phyloP scores from a whole-genome alignment of 2,329 filamentous ascomycete species.

The Phaeosphaeriaceae sp. region DNA sequence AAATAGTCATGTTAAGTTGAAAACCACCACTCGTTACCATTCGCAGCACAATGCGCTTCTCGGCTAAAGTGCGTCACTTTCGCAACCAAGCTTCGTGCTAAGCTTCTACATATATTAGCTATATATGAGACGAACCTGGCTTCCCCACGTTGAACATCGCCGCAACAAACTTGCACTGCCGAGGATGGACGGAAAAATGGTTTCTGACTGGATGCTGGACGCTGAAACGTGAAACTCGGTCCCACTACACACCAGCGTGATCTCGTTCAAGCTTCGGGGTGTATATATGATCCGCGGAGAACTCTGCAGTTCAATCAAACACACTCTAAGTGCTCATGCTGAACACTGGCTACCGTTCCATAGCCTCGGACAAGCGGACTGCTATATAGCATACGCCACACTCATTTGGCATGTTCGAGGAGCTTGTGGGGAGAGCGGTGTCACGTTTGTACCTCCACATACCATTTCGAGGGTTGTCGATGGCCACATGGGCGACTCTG shows the following conservation, averaged over 20 bases:
- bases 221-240: too few relatives aligned
- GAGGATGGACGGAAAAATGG: too few relatives aligned
- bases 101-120: conserved; percentile 23
- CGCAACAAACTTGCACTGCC: neutral
- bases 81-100: conserved; percentile 35
- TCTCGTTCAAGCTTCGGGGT: too few relatives aligned
- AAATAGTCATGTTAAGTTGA: neutral
- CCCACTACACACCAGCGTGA: too few relatives aligned
- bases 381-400: neutral
- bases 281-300: neutral
- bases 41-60: neutral
- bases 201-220: neutral
- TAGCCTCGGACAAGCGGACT: neutral
- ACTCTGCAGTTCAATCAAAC: neutral
- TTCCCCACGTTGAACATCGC: conserved; percentile 15
- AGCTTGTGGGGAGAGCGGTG: neutral
- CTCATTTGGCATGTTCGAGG: neutral
- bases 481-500: too few relatives aligned
- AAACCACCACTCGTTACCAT: neutral
- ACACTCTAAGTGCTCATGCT: neutral
- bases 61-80: conserved; percentile 23
- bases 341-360: neutral
- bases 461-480: neutral
- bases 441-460: neutral
- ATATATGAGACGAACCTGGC: conserved; percentile 17